Percentiles rank a stretch among this genome's conserved stretches.
These are phyloP conservation scores for Penicillium waksmanii DNA, from an alignment of 495 filamentous ascomycete species.

Conservation along the genomic window DNA sequence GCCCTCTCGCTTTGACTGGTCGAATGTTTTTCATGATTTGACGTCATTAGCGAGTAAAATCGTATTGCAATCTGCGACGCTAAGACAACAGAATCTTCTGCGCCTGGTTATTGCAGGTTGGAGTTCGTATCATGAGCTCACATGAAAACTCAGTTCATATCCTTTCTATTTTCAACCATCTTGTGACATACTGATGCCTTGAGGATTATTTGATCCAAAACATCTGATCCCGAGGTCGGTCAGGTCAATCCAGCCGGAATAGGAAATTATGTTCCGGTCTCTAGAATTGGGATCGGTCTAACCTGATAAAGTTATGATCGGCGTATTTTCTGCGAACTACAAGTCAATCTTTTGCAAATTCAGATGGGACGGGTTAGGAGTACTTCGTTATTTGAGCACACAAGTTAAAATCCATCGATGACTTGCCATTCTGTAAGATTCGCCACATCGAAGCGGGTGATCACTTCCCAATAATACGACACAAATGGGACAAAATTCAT, in stretches of 20 bases:
- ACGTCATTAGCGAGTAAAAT: neutral
- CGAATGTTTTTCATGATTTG: neutral
- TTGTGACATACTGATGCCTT: neutral
- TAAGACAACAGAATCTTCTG: neutral
- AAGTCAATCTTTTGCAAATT: neutral
- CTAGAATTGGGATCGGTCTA: neutral
- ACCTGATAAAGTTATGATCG: neutral
- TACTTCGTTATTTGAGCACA: neutral
- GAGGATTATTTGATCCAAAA: constrained; percentile 1
- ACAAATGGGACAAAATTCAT: too few species aligned
- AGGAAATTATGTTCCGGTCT: constrained; percentile 5
- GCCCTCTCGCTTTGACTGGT: neutral
- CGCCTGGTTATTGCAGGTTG: neutral
- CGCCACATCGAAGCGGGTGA: neutral
- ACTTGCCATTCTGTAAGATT: neutral
- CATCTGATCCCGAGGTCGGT: constrained; percentile 5
- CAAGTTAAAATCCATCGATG: neutral
- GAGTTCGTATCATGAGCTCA: neutral
- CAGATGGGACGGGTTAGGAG: too few species aligned
- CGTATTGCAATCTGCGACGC: neutral
- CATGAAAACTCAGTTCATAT: neutral
- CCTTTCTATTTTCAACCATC: neutral
- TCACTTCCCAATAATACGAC: too few species aligned
- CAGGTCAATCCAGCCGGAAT: neutral
- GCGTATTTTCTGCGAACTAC: neutral